Evolutionary conservation across 805 yeast species (phyloP).

Genomic region (Pichia kluyveri): DNA sequence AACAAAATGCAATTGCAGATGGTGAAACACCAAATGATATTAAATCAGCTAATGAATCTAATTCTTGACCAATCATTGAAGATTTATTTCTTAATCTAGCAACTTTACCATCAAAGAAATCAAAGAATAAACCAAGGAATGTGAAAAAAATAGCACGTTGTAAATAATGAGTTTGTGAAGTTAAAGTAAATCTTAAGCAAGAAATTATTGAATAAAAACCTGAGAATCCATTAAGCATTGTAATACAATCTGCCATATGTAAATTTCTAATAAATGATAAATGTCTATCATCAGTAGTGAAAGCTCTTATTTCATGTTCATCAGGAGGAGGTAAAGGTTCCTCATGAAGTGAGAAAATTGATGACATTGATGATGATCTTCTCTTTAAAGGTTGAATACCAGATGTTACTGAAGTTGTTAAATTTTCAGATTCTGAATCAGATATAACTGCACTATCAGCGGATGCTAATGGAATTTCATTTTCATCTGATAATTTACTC

Average conservation of each 20-base stretch:
- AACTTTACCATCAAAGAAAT: conserved; percentile 94
- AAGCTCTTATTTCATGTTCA: conserved; percentile 65
- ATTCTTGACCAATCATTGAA: conserved; percentile 92
- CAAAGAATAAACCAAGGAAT: conserved; percentile 87
- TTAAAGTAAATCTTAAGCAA: conserved; percentile 70
- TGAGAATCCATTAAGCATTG: conserved; percentile 86
- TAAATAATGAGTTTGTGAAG: conserved; percentile 58
- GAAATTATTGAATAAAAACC: conserved; percentile 89
- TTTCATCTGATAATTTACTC: no score
- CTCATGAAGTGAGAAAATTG: conserved; percentile 39
- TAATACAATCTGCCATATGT: conserved; percentile 94
- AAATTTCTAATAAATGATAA: conserved; percentile 77
- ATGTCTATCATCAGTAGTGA: conserved; percentile 77
- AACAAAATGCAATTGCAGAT: conserved; percentile 81
- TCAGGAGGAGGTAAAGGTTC: conserved; percentile 73
- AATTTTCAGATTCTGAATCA: conserved; percentile 19
- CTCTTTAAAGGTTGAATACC: conserved; percentile 11
- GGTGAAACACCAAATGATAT: conserved; percentile 95
- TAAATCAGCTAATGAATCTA: conserved; percentile 93
- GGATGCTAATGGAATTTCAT: no score
- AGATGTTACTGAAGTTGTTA: conserved; percentile 3
- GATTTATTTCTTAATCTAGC: conserved; percentile 91
- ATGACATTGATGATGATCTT: conserved; percentile 28
- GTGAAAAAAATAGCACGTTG: conserved; percentile 86
- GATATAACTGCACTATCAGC: conserved; percentile 13